These are phyloP conservation scores for Perkinsus chesapeaki DNA, from an alignment of 169 alveolate genomes.

Conservation along the genomic window DNA sequence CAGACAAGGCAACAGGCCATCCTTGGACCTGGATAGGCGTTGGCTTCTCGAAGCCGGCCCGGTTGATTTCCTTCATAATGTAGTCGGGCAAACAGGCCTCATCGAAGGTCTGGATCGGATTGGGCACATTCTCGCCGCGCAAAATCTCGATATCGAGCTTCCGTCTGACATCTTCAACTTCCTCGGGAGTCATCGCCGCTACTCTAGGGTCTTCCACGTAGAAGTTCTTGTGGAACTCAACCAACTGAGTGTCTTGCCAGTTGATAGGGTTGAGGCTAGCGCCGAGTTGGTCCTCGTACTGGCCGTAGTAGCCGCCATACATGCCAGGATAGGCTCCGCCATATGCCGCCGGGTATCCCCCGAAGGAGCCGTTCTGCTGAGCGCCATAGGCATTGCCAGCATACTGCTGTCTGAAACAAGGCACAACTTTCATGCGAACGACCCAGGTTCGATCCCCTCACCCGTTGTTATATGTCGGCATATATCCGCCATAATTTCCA, in stretches of 20 bases:
- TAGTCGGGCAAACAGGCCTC: constrained; percentile 87
- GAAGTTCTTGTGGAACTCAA: constrained; percentile 85
- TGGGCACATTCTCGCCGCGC: constrained; percentile 56
- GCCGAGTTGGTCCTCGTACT: background rate
- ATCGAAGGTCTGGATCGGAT: constrained; percentile 79
- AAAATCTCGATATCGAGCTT: constrained; percentile 46
- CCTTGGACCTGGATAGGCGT: constrained; percentile 92
- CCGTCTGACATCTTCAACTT: constrained; percentile 68
- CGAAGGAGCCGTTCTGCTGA: background rate
- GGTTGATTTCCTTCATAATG: constrained; percentile 65
- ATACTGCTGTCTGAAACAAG: background rate
- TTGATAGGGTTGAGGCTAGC: constrained; percentile 34
- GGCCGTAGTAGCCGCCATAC: background rate
- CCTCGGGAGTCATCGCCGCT: constrained; percentile 55
- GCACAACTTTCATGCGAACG: background rate
- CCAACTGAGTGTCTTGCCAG: constrained; percentile 67
- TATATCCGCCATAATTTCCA: background rate
- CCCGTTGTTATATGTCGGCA: background rate
- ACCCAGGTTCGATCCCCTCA: background rate
- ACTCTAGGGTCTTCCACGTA: constrained; percentile 81
- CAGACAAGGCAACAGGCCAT: constrained; percentile 85
- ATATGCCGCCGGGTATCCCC: background rate
- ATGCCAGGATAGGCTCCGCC: background rate
- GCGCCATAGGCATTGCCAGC: background rate
- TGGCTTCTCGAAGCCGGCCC: constrained; percentile 79